phyloP scores from a whole-genome alignment of 805 yeast species.

The Nakazawaea holstii region DNA sequence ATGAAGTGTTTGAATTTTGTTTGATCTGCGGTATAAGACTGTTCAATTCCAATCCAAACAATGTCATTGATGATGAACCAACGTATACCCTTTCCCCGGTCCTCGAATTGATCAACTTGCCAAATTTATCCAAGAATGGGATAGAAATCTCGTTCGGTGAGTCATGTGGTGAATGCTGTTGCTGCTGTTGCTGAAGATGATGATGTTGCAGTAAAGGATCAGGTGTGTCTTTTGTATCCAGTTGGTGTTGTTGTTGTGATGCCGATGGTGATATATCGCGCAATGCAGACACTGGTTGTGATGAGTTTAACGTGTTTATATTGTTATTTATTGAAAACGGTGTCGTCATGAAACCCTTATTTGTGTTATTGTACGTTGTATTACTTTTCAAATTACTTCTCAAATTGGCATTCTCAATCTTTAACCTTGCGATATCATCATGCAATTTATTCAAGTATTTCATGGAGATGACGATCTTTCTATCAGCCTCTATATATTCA shows the following conservation, averaged over 20 bases:
- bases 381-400: constrained; percentile 34
- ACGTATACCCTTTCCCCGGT: constrained; percentile 74
- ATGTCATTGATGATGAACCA: constrained; percentile 79
- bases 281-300: neutral
- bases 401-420: constrained; percentile 58
- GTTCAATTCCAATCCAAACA: constrained; percentile 74
- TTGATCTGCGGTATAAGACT: constrained; percentile 26
- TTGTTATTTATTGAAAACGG: neutral
- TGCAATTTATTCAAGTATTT: constrained; percentile 63
- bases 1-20: constrained; percentile 12
- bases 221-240: too few species aligned
- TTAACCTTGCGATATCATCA: constrained; percentile 58
- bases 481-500: constrained; percentile 68
- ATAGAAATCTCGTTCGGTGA: constrained; percentile 51
- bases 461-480: constrained; percentile 68
- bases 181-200: neutral
- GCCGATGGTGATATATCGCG: neutral
- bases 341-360: neutral
- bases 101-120: constrained; percentile 65
- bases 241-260: neutral
- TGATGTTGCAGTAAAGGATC: too few species aligned
- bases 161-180: neutral
- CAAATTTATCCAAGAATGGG: constrained; percentile 66
- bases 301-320: neutral
- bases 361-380: neutral